Evolutionary conservation across 176 grass and related monocot species (phyloP), one percentile per base, ranked within the genome.

Genomic region (Alloteropsis semialata): DNA sequence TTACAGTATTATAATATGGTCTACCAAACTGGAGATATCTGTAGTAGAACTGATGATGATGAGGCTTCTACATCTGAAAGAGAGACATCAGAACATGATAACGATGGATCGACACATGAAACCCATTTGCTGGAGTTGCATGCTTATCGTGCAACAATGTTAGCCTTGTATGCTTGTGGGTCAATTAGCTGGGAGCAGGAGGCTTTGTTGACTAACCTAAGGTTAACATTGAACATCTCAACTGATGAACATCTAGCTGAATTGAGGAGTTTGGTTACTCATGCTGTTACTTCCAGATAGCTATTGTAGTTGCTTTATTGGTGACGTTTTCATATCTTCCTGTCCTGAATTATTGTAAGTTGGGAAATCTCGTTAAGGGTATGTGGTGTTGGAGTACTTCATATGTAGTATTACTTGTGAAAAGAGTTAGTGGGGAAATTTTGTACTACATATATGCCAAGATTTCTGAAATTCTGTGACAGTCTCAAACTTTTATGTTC

Each of bases 161-260:
- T 83, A 69, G 95, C 84, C 42, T 83, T 95, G 74, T 91, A 95
- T 91, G 84, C 83, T 84, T 94, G 80, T 91, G 92, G 95, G 57
- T 89, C 92, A 80, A 86, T 98, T 83, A 98, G 92, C 78, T 98
- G 96, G 96, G 96, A 98, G 72, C 96, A 91, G 81, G 92, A 98
- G 83, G 86, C 92, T 71, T 78, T 98, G 79, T 75, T 98, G 87
- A 92, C 92, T 87, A 93, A 98, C 88, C 84, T 98, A 54, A 94
- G 96, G 74, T 79, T 91, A 87, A 88, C 84, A 69, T 51, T 98
- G 86, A 98, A 98, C 81, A 95, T 98, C 61, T 98, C 96, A 81
- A 89, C 69, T 80, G 96, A 98, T 77, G 92, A 98, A 87, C 90
- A 95, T 89, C 80, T 89, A 89, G 84, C 76, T 34, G 96, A 91